These are phyloP conservation scores for Debaryomyces nepalensis DNA, from an alignment of 1,139 yeast species.

Conservation along the genomic window DNA sequence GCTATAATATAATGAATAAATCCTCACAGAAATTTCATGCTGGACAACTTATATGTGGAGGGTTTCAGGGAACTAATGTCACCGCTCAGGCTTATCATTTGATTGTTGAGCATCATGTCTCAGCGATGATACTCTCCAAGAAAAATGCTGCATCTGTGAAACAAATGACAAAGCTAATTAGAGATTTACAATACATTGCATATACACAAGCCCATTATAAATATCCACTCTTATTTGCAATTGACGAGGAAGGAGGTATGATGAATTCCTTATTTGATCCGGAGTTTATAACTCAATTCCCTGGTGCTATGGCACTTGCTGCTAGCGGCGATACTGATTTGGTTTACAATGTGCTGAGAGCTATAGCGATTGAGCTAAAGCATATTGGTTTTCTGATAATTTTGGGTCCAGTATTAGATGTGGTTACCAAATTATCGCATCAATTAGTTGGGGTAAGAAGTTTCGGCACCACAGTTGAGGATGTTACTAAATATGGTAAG, in stretches of 20 bases:
- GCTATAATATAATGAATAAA: conserved; percentile 1
- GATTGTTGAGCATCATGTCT: conserved; percentile 57
- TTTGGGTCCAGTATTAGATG: conserved; percentile 69
- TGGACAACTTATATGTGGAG: conserved; percentile 66
- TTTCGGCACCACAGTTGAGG: conserved; percentile 65
- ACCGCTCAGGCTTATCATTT: conserved; percentile 61
- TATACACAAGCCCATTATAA: conserved; percentile 53
- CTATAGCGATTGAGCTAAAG: conserved; percentile 57
- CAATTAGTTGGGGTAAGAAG: conserved; percentile 66
- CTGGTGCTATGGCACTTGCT: conserved; percentile 68
- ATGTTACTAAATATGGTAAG: conserved; percentile 58
- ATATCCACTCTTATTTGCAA: conserved; percentile 71
- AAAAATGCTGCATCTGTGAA: conserved; percentile 57
- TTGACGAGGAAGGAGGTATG: conserved; percentile 83
- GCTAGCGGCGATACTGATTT: conserved; percentile 58
- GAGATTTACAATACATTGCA: conserved; percentile 62
- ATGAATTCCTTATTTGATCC: conserved; percentile 62
- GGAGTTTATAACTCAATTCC: conserved; percentile 59
- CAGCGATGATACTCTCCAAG: conserved; percentile 60
- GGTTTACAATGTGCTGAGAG: conserved; percentile 59
- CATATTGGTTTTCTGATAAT: conserved; percentile 61
- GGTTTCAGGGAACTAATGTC: conserved; percentile 62
- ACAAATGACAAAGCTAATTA: conserved; percentile 55
- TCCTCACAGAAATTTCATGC: conserved; percentile 22
- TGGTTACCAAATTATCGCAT: conserved; percentile 59